These are phyloP conservation scores for Abortiporus biennis DNA, from an alignment of 1,284 basidiomycete genomes.

Conservation along the genomic window DNA sequence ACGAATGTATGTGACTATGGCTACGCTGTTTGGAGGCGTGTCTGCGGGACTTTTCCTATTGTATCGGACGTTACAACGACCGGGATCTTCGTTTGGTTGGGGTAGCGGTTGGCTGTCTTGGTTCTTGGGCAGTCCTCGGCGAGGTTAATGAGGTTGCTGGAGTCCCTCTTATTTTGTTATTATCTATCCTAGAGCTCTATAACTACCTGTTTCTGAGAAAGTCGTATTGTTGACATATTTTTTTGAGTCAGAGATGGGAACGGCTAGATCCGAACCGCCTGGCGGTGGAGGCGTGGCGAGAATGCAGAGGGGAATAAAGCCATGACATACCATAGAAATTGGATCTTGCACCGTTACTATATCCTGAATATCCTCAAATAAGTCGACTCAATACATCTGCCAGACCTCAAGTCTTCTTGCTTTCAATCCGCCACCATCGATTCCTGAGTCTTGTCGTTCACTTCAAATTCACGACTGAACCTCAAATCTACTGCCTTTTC, in stretches of 20 bases:
- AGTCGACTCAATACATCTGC: slow-evolving; percentile 8
- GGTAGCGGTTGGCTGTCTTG: slow-evolving; percentile 52
- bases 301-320: too few species aligned
- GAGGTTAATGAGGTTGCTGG: too few species aligned
- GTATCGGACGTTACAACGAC: slow-evolving; percentile 59
- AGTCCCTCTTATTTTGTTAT: slow-evolving; percentile 7
- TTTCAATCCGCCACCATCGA: slow-evolving; percentile 19
- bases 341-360: not conserved
- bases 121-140: slow-evolving; percentile 40
- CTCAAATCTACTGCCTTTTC: too few species aligned
- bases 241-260: not conserved
- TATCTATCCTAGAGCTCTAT: slow-evolving; percentile 13
- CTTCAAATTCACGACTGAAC: not conserved
- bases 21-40: slow-evolving; percentile 63
- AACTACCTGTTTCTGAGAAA: slow-evolving; percentile 11
- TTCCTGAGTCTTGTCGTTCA: slow-evolving; percentile 2
- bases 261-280: slow-evolving; percentile 29
- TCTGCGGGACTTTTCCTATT: slow-evolving; percentile 64
- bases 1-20: slow-evolving; percentile 61
- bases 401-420: slow-evolving; percentile 15
- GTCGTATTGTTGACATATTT: too few species aligned
- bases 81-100: slow-evolving; percentile 50
- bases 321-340: not conserved
- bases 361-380: not conserved
- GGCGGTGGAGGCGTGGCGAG: slow-evolving; percentile 14